Evolutionary conservation across 2,329 filamentous ascomycete genomes (phyloP).

Genomic region (Ophiosphaerella narmari): DNA sequence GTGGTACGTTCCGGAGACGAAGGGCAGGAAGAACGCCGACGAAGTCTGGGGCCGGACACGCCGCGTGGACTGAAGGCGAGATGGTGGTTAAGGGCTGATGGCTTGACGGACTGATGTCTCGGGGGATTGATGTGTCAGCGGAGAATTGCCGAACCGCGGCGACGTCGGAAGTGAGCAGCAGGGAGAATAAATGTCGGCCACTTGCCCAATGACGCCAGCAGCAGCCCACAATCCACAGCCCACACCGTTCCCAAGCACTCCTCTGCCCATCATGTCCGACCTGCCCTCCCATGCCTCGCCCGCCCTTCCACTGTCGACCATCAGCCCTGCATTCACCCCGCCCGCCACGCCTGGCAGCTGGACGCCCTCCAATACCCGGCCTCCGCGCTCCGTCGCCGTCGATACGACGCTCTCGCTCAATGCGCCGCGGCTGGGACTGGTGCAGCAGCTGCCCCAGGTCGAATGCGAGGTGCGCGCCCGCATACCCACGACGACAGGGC

Average conservation of each 20-base stretch:
- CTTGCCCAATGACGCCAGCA: too few relatives aligned
- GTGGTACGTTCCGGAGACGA: constrained; percentile 82
- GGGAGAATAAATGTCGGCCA: too few relatives aligned
- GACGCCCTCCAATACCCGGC: constrained; percentile 41
- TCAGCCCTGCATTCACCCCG: constrained; percentile 54
- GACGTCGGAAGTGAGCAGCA: too few relatives aligned
- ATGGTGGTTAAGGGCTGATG: background rate
- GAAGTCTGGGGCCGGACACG: constrained; percentile 83
- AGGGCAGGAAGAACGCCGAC: constrained; percentile 78
- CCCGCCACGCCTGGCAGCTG: constrained; percentile 42
- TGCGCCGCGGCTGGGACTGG: constrained; percentile 68
- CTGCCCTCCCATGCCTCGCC: constrained; percentile 61
- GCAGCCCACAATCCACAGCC: too few relatives aligned
- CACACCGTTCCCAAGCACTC: background rate
- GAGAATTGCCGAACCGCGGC: too few relatives aligned
- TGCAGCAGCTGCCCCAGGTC: constrained; percentile 80
- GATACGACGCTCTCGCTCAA: constrained; percentile 39
- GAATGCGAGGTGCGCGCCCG: constrained; percentile 91
- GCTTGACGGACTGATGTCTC: background rate
- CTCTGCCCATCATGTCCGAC: constrained; percentile 51
- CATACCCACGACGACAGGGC: constrained; percentile 88
- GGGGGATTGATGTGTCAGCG: too few relatives aligned
- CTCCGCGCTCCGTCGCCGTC: constrained; percentile 50
- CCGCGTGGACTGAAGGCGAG: constrained; percentile 32
- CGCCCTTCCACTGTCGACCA: constrained; percentile 53